Evolutionary conservation across 805 yeast species (phyloP).

Genomic region (Teunomyces kruisii): DNA sequence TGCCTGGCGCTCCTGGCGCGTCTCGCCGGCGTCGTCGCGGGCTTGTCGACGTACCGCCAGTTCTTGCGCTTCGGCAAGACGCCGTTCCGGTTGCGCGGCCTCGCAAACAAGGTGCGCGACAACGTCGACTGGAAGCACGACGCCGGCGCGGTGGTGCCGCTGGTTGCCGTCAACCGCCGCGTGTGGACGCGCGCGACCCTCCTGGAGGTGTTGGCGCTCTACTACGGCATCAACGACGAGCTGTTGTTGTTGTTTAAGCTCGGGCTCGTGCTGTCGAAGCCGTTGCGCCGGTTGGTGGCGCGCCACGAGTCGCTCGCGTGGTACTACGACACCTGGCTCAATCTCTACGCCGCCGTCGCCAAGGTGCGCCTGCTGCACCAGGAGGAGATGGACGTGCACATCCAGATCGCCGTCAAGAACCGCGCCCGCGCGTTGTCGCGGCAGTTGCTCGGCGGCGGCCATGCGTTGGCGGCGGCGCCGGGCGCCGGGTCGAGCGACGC

Average conservation of each 20-base stretch:
- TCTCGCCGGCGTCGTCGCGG: conserved; percentile 45
- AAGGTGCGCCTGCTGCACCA: conserved; percentile 42
- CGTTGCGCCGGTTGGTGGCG: conserved; percentile 35
- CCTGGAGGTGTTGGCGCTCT: conserved; percentile 54
- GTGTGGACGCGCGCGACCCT: conserved; percentile 45
- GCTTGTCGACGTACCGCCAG: conserved; percentile 60
- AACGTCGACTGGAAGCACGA: conserved; percentile 11
- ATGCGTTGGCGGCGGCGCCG: too few relatives aligned
- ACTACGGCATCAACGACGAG: conserved; percentile 69
- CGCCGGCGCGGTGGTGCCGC: not conserved
- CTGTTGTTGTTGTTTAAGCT: conserved; percentile 54
- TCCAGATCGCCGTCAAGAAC: conserved; percentile 61
- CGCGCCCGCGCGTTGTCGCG: conserved; percentile 47
- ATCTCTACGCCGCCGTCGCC: conserved; percentile 51
- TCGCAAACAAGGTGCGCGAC: conserved; percentile 30
- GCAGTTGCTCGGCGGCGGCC: conserved; percentile 19
- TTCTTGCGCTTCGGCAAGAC: conserved; percentile 68
- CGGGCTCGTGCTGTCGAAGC: conserved; percentile 34
- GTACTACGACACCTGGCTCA: conserved; percentile 63
- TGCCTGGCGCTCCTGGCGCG: conserved; percentile 41
- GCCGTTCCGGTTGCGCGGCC: conserved; percentile 53
- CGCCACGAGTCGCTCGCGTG: conserved; percentile 67
- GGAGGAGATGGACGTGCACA: conserved; percentile 52
- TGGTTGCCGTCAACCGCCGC: conserved; percentile 12
- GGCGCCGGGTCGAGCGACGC: too few relatives aligned